Evolutionary conservation across 2,329 filamentous ascomycete species (phyloP).

Genomic region (Cladorrhinum sp.): DNA sequence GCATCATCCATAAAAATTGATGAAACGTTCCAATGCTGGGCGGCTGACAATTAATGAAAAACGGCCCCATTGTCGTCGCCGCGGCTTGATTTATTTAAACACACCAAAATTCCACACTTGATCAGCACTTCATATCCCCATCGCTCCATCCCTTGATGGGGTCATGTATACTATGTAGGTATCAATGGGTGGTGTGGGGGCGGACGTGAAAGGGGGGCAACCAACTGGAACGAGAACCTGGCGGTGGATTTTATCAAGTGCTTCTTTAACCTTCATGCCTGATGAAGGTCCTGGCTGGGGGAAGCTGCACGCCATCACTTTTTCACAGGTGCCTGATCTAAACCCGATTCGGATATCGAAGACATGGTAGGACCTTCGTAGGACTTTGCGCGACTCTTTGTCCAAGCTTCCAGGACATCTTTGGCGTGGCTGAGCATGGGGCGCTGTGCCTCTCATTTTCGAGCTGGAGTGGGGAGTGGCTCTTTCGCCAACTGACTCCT

Average conservation of each 20-base stretch:
- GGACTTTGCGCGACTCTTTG: constrained; percentile 17
- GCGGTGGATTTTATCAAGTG: not conserved
- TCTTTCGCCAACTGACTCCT: constrained; percentile 6
- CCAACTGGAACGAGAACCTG: not conserved
- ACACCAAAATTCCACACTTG: not conserved
- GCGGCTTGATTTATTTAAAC: not conserved
- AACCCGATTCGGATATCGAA: constrained; percentile 10
- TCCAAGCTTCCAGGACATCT: constrained; percentile 1
- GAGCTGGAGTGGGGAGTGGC: constrained; percentile 9
- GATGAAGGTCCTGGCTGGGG: not conserved
- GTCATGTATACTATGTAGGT: no score
- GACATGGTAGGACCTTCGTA: constrained; percentile 24
- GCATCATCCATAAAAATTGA: not conserved
- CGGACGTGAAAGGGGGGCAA: no score
- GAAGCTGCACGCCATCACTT: constrained; percentile 1
- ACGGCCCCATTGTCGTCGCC: not conserved
- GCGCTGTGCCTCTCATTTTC: constrained; percentile 13
- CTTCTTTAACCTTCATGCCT: not conserved
- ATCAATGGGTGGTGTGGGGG: not conserved
- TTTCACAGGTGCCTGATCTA: constrained; percentile 23
- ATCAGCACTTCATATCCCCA: not conserved
- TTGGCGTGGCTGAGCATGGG: constrained; percentile 19
- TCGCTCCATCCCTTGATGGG: not conserved
- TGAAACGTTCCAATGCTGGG: constrained; percentile 6
- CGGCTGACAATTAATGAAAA: not conserved